phyloP scores from a whole-genome alignment of 768 basidiomycete genomes.

The Cystobasidium tubakii region DNA sequence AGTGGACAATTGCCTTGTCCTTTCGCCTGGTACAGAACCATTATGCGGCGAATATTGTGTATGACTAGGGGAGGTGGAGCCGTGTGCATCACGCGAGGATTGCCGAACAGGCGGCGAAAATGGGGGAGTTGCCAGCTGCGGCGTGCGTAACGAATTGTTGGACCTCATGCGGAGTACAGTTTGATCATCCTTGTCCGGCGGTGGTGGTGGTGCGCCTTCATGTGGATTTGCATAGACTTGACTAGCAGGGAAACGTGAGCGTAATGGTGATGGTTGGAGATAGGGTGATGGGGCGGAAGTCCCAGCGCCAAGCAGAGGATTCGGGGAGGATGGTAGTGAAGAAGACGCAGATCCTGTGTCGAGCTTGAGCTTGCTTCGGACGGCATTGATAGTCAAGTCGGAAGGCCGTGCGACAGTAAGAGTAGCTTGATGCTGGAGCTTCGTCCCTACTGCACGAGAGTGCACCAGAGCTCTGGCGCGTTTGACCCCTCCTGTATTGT shows the following conservation, averaged over 20 bases:
- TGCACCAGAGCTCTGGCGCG: constrained; percentile 27
- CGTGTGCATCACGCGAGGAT: not conserved
- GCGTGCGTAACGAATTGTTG: not conserved
- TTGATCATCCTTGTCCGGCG: constrained; percentile 2
- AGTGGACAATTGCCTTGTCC: not conserved
- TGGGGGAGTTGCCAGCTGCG: not conserved
- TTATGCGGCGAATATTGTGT: not conserved
- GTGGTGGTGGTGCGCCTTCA: not conserved
- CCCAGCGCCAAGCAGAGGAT: constrained; percentile 10
- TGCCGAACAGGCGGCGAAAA: not conserved
- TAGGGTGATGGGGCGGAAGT: not conserved
- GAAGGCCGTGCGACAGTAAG: constrained; percentile 10
- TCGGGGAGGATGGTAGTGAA: constrained; percentile 17
- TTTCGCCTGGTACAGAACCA: not conserved
- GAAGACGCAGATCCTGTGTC: constrained; percentile 27
- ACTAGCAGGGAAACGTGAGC: not conserved
- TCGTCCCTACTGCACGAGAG: constrained; percentile 26
- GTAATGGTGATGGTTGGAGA: constrained; percentile 5
- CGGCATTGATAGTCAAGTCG: constrained; percentile 3
- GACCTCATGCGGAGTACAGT: not conserved
- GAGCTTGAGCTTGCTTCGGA: constrained; percentile 36
- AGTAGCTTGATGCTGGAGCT: constrained; percentile 17
- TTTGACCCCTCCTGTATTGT: constrained; percentile 34
- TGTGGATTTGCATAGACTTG: too few relatives aligned
- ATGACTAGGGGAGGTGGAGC: not conserved